phyloP scores from a whole-genome alignment of 2,329 filamentous ascomycete species.

The Macrophomina pseudophaseolina region DNA sequence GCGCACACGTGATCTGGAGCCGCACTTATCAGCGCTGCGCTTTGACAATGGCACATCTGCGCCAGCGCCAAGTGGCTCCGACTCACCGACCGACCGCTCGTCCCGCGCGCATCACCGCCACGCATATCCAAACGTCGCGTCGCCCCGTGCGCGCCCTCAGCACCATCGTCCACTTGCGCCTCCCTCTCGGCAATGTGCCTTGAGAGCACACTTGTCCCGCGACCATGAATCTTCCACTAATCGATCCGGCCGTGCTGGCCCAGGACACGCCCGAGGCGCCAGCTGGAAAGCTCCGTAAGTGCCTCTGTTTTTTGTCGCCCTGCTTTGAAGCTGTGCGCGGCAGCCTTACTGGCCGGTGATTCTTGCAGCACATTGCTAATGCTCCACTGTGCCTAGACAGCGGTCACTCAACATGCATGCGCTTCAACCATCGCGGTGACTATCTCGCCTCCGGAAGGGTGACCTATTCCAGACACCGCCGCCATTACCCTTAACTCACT shows the following conservation, averaged over 20 bases:
- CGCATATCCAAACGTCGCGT: conserved; percentile 14
- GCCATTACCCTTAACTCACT: conserved; percentile 30
- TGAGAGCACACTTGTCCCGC: background rate
- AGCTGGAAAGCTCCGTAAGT: conserved; percentile 79
- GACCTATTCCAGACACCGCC: conserved; percentile 32
- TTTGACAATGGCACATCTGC: background rate
- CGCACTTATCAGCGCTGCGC: background rate
- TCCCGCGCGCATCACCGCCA: conserved; percentile 12
- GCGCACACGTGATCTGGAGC: conserved; percentile 10
- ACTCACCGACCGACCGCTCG: conserved; percentile 21
- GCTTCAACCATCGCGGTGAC: conserved; percentile 94
- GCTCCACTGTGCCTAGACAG: conserved; percentile 49
- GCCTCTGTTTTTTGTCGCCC: conserved; percentile 33
- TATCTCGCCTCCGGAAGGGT: conserved; percentile 92
- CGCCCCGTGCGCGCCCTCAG: background rate
- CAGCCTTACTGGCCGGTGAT: conserved; percentile 55
- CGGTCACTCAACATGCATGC: conserved; percentile 69
- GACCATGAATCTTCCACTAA: conserved; percentile 72
- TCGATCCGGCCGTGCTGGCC: conserved; percentile 73
- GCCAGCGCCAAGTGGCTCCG: background rate
- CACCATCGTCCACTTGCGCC: background rate
- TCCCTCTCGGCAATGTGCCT: conserved; percentile 7
- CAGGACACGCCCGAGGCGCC: conserved; percentile 91
- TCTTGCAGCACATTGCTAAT: conserved; percentile 30
- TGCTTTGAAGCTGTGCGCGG: conserved; percentile 55